These are phyloP conservation scores for Anthoceros angustus DNA, from an alignment of 225 moss, liverwort and hornwort genomes.

Conservation along the genomic window DNA sequence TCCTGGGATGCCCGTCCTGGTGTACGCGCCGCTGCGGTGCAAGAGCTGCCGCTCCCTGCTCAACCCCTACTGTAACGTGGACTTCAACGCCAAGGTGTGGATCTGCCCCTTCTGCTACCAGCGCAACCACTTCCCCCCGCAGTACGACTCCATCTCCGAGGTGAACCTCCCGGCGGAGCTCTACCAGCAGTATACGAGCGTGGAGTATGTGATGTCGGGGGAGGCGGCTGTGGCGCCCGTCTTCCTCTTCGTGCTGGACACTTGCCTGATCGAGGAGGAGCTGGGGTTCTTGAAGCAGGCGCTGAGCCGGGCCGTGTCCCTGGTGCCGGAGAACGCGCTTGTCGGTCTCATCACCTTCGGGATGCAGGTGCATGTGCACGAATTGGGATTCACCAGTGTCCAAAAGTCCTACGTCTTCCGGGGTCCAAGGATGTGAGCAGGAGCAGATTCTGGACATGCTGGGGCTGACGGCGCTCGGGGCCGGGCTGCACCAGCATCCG, in stretches of 20 bases:
- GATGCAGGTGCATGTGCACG: conserved; percentile 88
- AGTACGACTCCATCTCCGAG: conserved; percentile 74
- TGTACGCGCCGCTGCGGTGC: conserved; percentile 72
- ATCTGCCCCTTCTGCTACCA: conserved; percentile 99
- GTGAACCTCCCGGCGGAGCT: conserved; percentile 86
- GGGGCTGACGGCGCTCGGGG: conserved; percentile 52
- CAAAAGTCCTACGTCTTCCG: conserved; percentile 91
- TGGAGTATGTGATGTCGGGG: conserved; percentile 77
- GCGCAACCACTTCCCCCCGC: conserved; percentile 81
- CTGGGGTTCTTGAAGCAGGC: conserved; percentile 63
- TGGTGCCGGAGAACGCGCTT: conserved; percentile 86
- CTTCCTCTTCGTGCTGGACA: conserved; percentile 83
- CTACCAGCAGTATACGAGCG: conserved; percentile 63
- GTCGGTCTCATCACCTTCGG: conserved; percentile 91
- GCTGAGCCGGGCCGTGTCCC: conserved; percentile 67
- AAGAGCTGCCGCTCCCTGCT: conserved; percentile 78
- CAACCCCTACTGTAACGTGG: conserved; percentile 91
- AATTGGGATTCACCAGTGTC: conserved; percentile 91
- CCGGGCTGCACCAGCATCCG: conserved; percentile 56
- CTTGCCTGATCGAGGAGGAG: conserved; percentile 92
- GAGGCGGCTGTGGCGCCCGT: conserved; percentile 67
- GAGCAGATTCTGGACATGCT: conserved; percentile 92
- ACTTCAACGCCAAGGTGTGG: conserved; percentile 94
- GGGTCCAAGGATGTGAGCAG: conserved; percentile 82
- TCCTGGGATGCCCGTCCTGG: conserved; percentile 32